Evolutionary conservation across 306 rosid genomes (phyloP).

Genomic region (Rosa chinensis): DNA sequence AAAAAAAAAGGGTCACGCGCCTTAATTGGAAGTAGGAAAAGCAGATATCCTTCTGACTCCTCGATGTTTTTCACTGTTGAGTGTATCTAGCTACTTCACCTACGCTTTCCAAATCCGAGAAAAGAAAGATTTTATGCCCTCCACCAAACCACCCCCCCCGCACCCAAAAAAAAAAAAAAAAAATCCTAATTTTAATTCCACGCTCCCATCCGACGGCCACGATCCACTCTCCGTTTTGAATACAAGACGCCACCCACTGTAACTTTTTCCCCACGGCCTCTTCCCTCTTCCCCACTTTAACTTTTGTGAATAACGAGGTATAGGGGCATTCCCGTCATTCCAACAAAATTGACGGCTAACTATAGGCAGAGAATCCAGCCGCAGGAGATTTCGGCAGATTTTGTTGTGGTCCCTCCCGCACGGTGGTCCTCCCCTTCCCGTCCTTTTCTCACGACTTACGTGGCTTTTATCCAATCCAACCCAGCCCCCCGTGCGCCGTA

Average conservation of each 20-base stretch:
- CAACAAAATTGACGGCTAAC: slow-evolving; percentile 15
- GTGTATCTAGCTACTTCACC: slow-evolving; percentile 21
- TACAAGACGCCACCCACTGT: background rate
- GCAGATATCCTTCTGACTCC: slow-evolving; percentile 4
- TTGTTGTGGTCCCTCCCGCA: slow-evolving; percentile 12
- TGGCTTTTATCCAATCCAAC: background rate
- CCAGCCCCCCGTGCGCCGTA: background rate
- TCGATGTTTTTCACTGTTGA: slow-evolving; percentile 20
- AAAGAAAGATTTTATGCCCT: slow-evolving; percentile 7
- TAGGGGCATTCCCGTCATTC: slow-evolving; percentile 26
- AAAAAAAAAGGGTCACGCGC: background rate
- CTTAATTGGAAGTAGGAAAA: background rate
- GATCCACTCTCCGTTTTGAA: background rate
- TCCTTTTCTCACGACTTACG: background rate
- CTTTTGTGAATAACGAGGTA: slow-evolving; percentile 22
- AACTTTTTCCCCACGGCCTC: background rate
- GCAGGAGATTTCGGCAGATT: slow-evolving; percentile 36
- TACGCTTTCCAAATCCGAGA: slow-evolving; percentile 15
- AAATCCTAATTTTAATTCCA: background rate
- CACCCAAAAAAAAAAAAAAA: background rate
- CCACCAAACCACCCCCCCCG: background rate
- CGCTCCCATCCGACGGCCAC: background rate
- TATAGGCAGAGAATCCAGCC: slow-evolving; percentile 36
- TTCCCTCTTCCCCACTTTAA: too few species aligned
- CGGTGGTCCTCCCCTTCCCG: slow-evolving; percentile 5